Percentiles rank a stretch among this genome's conserved stretches.
These are phyloP conservation scores for Psilocybe tampanensis DNA, from an alignment of 768 basidiomycete genomes.

Conservation along the genomic window DNA sequence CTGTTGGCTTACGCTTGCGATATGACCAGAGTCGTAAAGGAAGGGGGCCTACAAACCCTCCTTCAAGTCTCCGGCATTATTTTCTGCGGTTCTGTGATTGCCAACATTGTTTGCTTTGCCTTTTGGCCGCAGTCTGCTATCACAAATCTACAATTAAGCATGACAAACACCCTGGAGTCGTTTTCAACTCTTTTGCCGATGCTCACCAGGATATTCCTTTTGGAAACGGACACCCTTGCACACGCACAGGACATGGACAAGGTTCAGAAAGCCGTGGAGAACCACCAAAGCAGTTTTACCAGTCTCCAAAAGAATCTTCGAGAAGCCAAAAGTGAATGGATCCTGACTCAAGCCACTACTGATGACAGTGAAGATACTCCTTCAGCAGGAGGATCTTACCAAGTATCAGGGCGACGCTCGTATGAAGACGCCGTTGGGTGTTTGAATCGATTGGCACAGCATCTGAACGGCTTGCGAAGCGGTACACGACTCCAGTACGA, in stretches of 20 bases:
- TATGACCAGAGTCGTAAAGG: slow-evolving; percentile 75
- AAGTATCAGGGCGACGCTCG: slow-evolving; percentile 46
- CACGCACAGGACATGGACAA: slow-evolving; percentile 59
- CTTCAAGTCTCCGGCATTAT: slow-evolving; percentile 79
- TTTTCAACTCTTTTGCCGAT: slow-evolving; percentile 85
- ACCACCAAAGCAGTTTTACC: slow-evolving; percentile 89
- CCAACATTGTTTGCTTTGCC: slow-evolving; percentile 82
- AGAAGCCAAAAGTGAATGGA: slow-evolving; percentile 89
- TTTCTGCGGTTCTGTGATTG: slow-evolving; percentile 70
- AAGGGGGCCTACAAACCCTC: slow-evolving; percentile 80
- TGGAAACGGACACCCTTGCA: slow-evolving; percentile 61
- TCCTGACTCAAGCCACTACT: slow-evolving; percentile 34
- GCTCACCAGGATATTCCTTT: slow-evolving; percentile 83
- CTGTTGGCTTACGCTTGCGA: slow-evolving; percentile 4
- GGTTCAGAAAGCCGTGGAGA: slow-evolving; percentile 78
- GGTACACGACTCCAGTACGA: slow-evolving; percentile 86
- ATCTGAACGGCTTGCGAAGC: slow-evolving; percentile 86
- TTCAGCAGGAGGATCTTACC: slow-evolving; percentile 15
- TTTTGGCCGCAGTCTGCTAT: slow-evolving; percentile 90
- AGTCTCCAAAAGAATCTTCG: slow-evolving; percentile 82
- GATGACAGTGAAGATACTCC: slow-evolving; percentile 25
- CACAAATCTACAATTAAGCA: slow-evolving; percentile 77
- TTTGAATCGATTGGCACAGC: slow-evolving; percentile 90
- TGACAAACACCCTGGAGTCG: slow-evolving; percentile 84
- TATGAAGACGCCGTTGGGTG: slow-evolving; percentile 89